Percentiles rank a stretch among this genome's conserved stretches.
These are phyloP conservation scores for Wickerhamomyces silvicola DNA, from an alignment of 805 yeast genomes.

Conservation along the genomic window DNA sequence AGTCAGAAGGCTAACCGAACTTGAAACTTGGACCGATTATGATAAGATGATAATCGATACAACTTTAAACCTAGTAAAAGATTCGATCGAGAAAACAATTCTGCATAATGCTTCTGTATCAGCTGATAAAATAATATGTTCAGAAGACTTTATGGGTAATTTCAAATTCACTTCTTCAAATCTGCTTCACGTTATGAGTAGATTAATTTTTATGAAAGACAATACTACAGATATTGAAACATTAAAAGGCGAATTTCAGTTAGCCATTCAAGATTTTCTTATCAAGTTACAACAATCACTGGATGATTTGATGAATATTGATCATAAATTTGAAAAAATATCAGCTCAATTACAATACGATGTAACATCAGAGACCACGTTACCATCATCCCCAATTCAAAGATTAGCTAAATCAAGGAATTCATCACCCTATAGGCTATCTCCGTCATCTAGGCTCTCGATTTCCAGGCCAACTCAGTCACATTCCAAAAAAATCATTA, in stretches of 20 bases:
- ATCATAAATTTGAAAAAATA: slow-evolving; percentile 30
- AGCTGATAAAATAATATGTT: slow-evolving; percentile 40
- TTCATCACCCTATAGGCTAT: slow-evolving; percentile 17
- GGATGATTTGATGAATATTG: slow-evolving; percentile 26
- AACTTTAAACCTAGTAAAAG: slow-evolving; percentile 36
- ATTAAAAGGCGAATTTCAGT: slow-evolving; percentile 13
- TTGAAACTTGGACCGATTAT: slow-evolving; percentile 48
- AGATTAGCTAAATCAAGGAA: slow-evolving; percentile 14
- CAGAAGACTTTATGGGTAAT: slow-evolving; percentile 21
- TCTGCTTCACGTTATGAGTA: slow-evolving; percentile 10
- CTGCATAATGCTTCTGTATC: slow-evolving; percentile 48
- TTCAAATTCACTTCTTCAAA: slow-evolving; percentile 13
- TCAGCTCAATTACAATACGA: slow-evolving; percentile 19
- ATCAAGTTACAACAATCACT: slow-evolving; percentile 21
- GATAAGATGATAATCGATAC: slow-evolving; percentile 38
- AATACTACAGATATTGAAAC: slow-evolving; percentile 9
- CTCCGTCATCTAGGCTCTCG: slow-evolving; percentile 19
- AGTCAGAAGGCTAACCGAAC: slow-evolving; percentile 40
- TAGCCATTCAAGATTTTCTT: slow-evolving; percentile 14
- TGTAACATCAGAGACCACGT: slow-evolving; percentile 15
- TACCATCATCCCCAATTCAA: slow-evolving; percentile 22
- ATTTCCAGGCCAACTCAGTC: slow-evolving; percentile 7
- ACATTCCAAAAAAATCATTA: slow-evolving; percentile 11
- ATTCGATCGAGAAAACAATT: slow-evolving; percentile 46
- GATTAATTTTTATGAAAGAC: slow-evolving; percentile 9